Evolutionary conservation across 208 protist genomes (phyloP).

Genomic region (Naegleria gruberi): DNA sequence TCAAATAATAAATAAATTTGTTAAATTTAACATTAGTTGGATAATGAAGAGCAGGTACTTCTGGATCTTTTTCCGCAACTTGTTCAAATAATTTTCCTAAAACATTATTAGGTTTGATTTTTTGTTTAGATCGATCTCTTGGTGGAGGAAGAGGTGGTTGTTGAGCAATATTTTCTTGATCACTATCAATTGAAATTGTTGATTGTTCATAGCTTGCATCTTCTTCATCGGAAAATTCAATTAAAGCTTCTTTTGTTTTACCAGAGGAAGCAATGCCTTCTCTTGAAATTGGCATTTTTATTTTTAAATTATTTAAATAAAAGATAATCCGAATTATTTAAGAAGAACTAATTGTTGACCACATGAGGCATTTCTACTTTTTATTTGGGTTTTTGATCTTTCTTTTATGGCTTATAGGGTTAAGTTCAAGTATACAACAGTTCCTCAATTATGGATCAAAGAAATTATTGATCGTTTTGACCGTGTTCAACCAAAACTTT

Average conservation of each 20-base stretch:
- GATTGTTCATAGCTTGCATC: background rate
- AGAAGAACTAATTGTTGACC: no score
- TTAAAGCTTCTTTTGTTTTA: background rate
- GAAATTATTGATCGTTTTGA: slow-evolving; percentile 10
- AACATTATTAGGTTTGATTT: background rate
- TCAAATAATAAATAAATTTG: background rate
- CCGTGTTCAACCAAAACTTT: slow-evolving; percentile 79
- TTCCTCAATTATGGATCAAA: background rate
- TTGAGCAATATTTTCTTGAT: background rate
- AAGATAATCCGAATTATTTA: no score
- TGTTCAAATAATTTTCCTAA: background rate
- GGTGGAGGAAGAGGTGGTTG: background rate
- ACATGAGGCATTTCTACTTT: background rate
- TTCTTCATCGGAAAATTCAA: background rate
- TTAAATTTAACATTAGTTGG: background rate
- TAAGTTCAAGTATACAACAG: background rate
- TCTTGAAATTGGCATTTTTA: background rate
- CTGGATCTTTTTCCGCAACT: background rate
- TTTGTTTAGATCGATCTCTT: background rate
- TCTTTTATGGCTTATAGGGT: background rate
- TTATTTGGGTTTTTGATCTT: background rate
- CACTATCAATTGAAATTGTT: background rate
- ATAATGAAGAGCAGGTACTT: background rate
- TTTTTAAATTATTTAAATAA: no score
- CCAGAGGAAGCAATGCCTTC: background rate